Evolutionary conservation across 2,329 filamentous ascomycete species (phyloP).

Genomic region (Aciculosporium take): DNA sequence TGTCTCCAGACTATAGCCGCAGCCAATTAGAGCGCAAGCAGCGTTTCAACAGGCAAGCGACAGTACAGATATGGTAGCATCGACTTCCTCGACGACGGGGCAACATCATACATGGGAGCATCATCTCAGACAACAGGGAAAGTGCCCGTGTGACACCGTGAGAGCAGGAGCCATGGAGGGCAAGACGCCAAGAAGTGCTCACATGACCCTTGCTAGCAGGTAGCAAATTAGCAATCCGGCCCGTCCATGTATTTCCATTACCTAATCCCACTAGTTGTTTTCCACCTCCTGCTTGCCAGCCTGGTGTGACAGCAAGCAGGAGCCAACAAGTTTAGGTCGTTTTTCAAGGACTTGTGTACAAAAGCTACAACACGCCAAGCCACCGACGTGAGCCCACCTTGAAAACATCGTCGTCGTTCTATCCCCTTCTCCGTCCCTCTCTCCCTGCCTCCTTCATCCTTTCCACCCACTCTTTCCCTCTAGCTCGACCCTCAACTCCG

Average conservation of each 20-base stretch:
- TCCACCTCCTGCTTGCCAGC: background rate
- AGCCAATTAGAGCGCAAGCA: background rate
- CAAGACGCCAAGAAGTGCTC: conserved; percentile 3
- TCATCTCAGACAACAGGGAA: background rate
- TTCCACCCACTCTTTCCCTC: background rate
- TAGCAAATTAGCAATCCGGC: too few relatives aligned
- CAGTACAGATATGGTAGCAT: too few relatives aligned
- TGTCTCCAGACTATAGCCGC: background rate
- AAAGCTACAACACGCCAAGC: conserved; percentile 1
- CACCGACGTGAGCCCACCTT: background rate
- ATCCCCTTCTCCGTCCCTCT: background rate
- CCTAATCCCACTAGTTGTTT: conserved; percentile 5
- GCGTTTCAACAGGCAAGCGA: too few relatives aligned
- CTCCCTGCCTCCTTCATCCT: background rate
- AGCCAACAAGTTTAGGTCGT: background rate
- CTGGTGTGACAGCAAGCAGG: background rate
- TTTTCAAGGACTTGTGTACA: conserved; percentile 1
- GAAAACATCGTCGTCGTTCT: background rate
- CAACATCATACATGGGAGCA: too few relatives aligned
- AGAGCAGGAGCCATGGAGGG: background rate
- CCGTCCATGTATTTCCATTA: conserved; percentile 8
- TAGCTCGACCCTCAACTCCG: background rate
- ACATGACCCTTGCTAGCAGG: conserved; percentile 7
- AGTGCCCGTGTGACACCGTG: too few relatives aligned
- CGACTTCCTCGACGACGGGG: too few relatives aligned